Evolutionary conservation across 805 yeast species (phyloP), one percentile per base, ranked within the genome.

Genomic region (Candida parachauliodes): DNA sequence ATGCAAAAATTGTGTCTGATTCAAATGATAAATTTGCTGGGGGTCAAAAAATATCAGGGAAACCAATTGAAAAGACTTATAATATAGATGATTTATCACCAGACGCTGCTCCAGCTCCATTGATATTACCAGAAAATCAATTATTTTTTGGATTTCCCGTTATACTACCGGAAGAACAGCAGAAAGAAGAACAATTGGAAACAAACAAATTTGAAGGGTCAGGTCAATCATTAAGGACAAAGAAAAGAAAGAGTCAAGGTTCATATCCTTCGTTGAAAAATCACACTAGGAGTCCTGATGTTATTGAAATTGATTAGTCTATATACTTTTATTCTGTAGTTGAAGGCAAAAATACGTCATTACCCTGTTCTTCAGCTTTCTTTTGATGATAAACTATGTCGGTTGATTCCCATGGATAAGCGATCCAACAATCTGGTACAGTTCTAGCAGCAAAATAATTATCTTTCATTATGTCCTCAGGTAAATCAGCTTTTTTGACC

Each of bases 81-180:
- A 60, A 65, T 16, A 57, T 72, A 11, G 70, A 67, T 17, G 66
- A 67, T 37, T 52, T 79, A 28, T 76, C 74, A 39, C 64, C 78
- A 6, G 62, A 73, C 36, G 85, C 83, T 0, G 75, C 79, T 4
- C 85, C 95, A 0, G 84, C 78, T 2, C 84, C 88, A 8, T 64
- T 93, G 39, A 60, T 68, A 5, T 64, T 93, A 28, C 94, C 96
- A 0, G 83, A 75, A 27, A 95, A 95, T 17, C 91, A 88, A 58
- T 68, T 93, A 10, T 93, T 93, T 54, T 89, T 93, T 57, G 99
- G 99, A 1, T 93, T 81, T 56, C 97, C 98, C 0, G 76, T 83
- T 4, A 68, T 70, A 14, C 74, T 65, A 35, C 72, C 73, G 2
- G 54, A 59, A 1, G 60, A 58, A 2, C 61, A 59, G 3, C 64